Conservation (phyloP, 2,329 filamentous ascomycete genomes). For the Fusarium globosum region DNA sequence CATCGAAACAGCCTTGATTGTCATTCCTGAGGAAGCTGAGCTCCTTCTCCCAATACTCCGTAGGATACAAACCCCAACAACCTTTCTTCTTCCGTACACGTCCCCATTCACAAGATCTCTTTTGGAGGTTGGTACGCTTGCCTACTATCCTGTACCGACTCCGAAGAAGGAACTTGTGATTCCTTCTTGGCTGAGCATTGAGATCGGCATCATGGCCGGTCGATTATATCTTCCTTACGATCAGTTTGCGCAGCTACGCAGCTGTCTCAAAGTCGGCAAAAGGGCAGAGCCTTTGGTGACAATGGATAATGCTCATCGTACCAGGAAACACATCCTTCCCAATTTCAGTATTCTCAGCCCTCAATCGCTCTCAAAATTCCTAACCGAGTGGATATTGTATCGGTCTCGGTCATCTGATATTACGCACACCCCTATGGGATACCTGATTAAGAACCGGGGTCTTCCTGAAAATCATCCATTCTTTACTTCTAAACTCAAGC, state of each 20-base stretch:
- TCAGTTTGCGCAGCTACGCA: not conserved
- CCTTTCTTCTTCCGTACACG: not conserved
- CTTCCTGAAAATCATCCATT: not conserved
- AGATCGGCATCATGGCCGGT: slow-evolving; percentile 1
- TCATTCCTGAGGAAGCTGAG: slow-evolving; percentile 11
- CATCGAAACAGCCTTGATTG: not conserved
- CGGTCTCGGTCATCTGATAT: not conserved
- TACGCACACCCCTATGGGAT: not conserved
- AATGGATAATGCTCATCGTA: too few species aligned
- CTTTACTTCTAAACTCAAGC: not conserved
- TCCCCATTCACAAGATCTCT: not conserved
- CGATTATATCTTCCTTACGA: not conserved
- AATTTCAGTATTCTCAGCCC: not conserved
- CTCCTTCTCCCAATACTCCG: not conserved
- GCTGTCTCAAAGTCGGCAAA: not conserved
- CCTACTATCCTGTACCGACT: not conserved
- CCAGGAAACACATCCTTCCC: not conserved
- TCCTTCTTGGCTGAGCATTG: not conserved
- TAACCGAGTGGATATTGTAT: not conserved
- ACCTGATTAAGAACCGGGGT: not conserved
- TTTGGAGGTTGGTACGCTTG: not conserved
- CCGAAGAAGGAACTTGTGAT: not conserved
- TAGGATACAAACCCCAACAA: not conserved
- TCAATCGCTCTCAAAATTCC: not conserved
- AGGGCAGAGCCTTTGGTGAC: rapidly evolving